A percentile compares a stretch with the other conserved stretches of the same genome.
phyloP scores from a whole-genome alignment of 768 basidiomycete species.

The Termitomyces sp. region DNA sequence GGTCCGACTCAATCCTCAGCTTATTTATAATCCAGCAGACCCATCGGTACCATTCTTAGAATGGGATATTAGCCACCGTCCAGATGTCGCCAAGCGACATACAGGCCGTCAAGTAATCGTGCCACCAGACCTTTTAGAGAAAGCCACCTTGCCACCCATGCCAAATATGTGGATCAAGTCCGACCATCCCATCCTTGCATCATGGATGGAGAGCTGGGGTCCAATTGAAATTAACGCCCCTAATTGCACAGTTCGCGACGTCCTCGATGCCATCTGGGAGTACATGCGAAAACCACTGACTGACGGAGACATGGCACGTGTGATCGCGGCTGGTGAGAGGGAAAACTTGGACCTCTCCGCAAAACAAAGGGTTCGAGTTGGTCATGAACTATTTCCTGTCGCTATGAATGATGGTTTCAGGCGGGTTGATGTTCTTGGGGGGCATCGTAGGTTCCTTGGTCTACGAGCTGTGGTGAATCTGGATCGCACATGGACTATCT shows the following conservation, averaged over 20 bases:
- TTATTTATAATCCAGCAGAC: constrained; percentile 39
- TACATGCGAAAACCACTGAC: constrained; percentile 48
- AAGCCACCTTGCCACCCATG: constrained; percentile 31
- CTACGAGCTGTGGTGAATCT: constrained; percentile 34
- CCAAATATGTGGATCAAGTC: constrained; percentile 36
- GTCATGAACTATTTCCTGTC: constrained; percentile 37
- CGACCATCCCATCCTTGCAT: constrained; percentile 35
- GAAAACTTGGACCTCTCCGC: constrained; percentile 25
- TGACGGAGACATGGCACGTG: constrained; percentile 26
- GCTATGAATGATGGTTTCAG: constrained; percentile 39
- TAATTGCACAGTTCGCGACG: constrained; percentile 39
- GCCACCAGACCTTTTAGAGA: constrained; percentile 28
- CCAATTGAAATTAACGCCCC: constrained; percentile 41
- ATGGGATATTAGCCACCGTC: constrained; percentile 43
- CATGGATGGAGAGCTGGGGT: constrained; percentile 50
- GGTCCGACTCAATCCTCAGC: constrained; percentile 29
- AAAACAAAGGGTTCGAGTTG: constrained; percentile 35
- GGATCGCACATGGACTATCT: constrained; percentile 43
- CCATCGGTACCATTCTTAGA: constrained; percentile 32
- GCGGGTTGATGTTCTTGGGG: constrained; percentile 52
- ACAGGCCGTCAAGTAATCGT: constrained; percentile 29
- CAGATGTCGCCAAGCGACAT: constrained; percentile 33
- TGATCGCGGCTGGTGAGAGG: constrained; percentile 17
- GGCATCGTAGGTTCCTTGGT: constrained; percentile 45
- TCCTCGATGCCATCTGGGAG: constrained; percentile 47